phyloP scores from a whole-genome alignment of 2,329 filamentous ascomycete species.

The Fusarium drepaniforme region DNA sequence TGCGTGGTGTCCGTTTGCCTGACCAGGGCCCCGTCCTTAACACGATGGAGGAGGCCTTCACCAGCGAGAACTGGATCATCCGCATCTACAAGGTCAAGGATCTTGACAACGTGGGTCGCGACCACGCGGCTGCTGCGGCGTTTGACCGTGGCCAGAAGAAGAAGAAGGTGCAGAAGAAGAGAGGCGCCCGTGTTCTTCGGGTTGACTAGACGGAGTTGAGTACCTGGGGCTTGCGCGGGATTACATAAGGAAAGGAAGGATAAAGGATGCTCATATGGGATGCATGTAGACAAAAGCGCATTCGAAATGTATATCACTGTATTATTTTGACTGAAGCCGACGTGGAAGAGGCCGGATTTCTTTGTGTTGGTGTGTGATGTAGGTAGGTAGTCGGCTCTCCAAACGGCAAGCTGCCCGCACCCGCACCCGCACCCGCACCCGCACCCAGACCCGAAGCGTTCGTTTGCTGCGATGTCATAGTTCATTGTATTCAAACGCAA shows the following conservation, averaged over 20 bases:
- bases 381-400: neutral
- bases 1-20: slow-evolving; percentile 85
- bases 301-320: slow-evolving; percentile 55
- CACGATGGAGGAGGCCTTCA: slow-evolving; percentile 96
- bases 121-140: slow-evolving; percentile 77
- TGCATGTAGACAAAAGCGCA: slow-evolving; percentile 50
- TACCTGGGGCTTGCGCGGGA: slow-evolving; percentile 19
- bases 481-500: slow-evolving; percentile 7
- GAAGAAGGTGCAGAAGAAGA: slow-evolving; percentile 81
- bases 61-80: slow-evolving; percentile 99
- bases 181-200: slow-evolving; percentile 77
- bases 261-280: slow-evolving; percentile 37
- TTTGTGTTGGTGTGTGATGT: slow-evolving; percentile 7
- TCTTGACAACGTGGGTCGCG: slow-evolving; percentile 93
- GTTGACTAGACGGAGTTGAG: slow-evolving; percentile 72
- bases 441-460: neutral
- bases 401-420: neutral
- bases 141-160: slow-evolving; percentile 88
- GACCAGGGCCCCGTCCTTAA: slow-evolving; percentile 86
- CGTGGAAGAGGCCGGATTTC: slow-evolving; percentile 17
- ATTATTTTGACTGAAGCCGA: slow-evolving; percentile 41
- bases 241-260: slow-evolving; percentile 33
- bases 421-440: no score
- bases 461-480: slow-evolving; percentile 14
- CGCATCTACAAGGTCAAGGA: slow-evolving; percentile 99